Conservation (phyloP, 1,139 yeast genomes). For the Pichia sp. region DNA sequence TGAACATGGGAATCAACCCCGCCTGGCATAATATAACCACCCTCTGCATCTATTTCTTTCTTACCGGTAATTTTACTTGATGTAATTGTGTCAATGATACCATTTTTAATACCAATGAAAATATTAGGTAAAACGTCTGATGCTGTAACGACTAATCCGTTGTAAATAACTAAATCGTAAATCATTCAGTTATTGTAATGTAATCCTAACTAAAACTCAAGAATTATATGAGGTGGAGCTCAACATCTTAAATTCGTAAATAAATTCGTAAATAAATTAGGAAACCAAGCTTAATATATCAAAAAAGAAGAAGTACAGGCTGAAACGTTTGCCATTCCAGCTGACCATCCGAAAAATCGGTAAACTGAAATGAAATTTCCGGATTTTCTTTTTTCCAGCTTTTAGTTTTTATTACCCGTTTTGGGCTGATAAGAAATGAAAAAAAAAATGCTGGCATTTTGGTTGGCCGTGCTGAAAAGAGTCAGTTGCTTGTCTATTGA, state of each 20-base stretch:
- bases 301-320: not conserved
- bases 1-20: constrained; percentile 51
- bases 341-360: not conserved
- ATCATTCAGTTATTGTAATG: not conserved
- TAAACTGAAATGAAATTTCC: not conserved
- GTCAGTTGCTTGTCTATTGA: too few relatives aligned
- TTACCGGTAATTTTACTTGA: constrained; percentile 30
- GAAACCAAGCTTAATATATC: not conserved
- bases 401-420: not conserved
- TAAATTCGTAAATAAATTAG: not conserved
- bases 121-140: constrained; percentile 33
- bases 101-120: constrained; percentile 36
- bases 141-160: constrained; percentile 34
- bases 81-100: constrained; percentile 35
- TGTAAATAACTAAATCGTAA: constrained; percentile 30
- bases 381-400: not conserved
- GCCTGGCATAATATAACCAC: constrained; percentile 41
- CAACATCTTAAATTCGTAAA: too few relatives aligned
- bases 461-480: too few relatives aligned
- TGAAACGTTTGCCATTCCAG: too few relatives aligned
- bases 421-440: not conserved
- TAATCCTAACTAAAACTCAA: too few relatives aligned
- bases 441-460: too few relatives aligned
- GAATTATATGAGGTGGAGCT: too few relatives aligned
- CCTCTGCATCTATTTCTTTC: constrained; percentile 39